phyloP scores from a whole-genome alignment of 2,329 filamentous ascomycete genomes.

The Chaetomium sp. region DNA sequence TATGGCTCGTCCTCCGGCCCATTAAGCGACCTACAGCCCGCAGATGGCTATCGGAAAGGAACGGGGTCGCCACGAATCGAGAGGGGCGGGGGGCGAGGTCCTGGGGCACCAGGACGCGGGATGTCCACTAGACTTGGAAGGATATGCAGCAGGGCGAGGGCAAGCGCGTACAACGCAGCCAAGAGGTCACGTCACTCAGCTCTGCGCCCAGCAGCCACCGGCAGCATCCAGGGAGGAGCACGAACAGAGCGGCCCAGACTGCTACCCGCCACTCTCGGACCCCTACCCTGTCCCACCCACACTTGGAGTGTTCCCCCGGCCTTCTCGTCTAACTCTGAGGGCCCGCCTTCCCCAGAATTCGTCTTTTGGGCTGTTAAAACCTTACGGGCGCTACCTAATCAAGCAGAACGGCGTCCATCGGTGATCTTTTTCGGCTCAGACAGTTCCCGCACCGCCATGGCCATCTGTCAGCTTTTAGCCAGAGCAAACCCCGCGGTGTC shows the following conservation, averaged over 20 bases:
- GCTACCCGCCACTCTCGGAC: neutral
- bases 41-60: constrained; percentile 29
- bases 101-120: constrained; percentile 16
- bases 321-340: neutral
- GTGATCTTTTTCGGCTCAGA: constrained; percentile 1
- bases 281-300: neutral
- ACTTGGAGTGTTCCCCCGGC: neutral
- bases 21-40: constrained; percentile 28
- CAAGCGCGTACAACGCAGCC: constrained; percentile 25
- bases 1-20: constrained; percentile 18
- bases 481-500: neutral
- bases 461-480: neutral
- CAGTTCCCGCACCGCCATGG: neutral
- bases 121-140: constrained; percentile 22
- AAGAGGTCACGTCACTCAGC: constrained; percentile 29
- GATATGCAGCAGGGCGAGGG: constrained; percentile 23
- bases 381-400: neutral
- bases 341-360: neutral
- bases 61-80: constrained; percentile 27
- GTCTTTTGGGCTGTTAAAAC: neutral
- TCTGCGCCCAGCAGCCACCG: constrained; percentile 16
- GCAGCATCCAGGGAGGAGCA: neutral
- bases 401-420: neutral
- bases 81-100: constrained; percentile 19
- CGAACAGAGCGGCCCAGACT: constrained; percentile 1